Evolutionary conservation across 2,329 filamentous ascomycete species (phyloP).

Genomic region (Alternaria panax): DNA sequence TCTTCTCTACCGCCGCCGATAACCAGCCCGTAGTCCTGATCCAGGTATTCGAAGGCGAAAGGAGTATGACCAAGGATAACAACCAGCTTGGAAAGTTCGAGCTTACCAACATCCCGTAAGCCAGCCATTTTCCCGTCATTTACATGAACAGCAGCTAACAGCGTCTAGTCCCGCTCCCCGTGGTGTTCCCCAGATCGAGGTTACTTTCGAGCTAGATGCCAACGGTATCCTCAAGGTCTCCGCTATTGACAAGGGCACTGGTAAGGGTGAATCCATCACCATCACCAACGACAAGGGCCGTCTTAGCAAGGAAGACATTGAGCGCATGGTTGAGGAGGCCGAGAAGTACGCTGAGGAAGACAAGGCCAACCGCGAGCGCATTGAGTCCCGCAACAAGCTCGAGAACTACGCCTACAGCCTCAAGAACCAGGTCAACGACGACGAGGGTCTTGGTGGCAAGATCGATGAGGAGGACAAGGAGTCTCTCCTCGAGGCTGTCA

Average conservation of each 20-base stretch:
- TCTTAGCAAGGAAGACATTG: slow-evolving; percentile 94
- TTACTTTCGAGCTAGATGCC: slow-evolving; percentile 96
- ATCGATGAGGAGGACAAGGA: slow-evolving; percentile 99
- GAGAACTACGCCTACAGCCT: slow-evolving; percentile 99
- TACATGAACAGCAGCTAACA: slow-evolving; percentile 23
- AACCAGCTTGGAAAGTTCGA: slow-evolving; percentile 98
- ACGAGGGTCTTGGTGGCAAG: slow-evolving; percentile 97
- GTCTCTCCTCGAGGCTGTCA: slow-evolving; percentile 90
- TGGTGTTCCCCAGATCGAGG: slow-evolving; percentile 97
- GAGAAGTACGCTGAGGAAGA: slow-evolving; percentile 99
- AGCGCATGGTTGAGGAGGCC: slow-evolving; percentile 98
- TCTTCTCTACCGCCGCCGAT: slow-evolving; percentile 95
- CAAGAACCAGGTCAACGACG: slow-evolving; percentile 98
- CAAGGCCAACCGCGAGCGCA: slow-evolving; percentile 96
- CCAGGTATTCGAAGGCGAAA: slow-evolving; percentile 92
- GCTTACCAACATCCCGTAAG: slow-evolving; percentile 84
- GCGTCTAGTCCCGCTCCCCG: slow-evolving; percentile 74
- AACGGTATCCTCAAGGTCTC: slow-evolving; percentile 98
- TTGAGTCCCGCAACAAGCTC: slow-evolving; percentile 93
- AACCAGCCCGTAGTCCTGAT: slow-evolving; percentile 96
- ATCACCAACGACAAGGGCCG: slow-evolving; percentile 99
- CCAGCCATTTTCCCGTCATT: slow-evolving; percentile 2
- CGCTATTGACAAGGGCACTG: slow-evolving; percentile 96
- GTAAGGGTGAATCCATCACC: slow-evolving; percentile 96
- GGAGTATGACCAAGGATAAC: slow-evolving; percentile 58